Percentiles rank a stretch among this genome's conserved stretches.
Conservation (phyloP, 768 basidiomycete species). For the Kwoniella pini region DNA sequence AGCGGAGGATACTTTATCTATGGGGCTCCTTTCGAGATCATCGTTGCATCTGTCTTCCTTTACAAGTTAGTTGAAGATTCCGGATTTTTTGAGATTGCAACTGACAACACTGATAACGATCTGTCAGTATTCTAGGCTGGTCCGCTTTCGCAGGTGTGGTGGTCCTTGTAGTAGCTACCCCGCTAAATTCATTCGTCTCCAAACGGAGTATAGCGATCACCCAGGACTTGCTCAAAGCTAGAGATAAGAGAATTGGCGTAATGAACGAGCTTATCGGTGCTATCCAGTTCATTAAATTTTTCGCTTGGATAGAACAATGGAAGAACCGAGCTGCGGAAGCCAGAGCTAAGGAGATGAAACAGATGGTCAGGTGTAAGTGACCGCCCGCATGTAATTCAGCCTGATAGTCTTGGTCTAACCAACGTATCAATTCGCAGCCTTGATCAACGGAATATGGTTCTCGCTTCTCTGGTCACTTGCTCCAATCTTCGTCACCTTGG, state of each 20-base stretch:
- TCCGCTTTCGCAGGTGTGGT: constrained; percentile 73
- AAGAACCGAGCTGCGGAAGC: constrained; percentile 61
- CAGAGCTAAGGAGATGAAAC: constrained; percentile 66
- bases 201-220: constrained; percentile 61
- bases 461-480: constrained; percentile 70
- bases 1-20: constrained; percentile 34
- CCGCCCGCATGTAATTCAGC: too few relatives aligned
- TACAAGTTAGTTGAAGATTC: constrained; percentile 65
- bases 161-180: constrained; percentile 68
- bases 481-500: constrained; percentile 76
- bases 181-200: constrained; percentile 69
- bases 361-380: constrained; percentile 63
- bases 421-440: too few relatives aligned
- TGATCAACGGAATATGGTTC: constrained; percentile 68
- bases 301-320: constrained; percentile 78
- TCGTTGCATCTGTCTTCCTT: constrained; percentile 71
- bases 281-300: constrained; percentile 59
- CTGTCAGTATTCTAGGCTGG: constrained; percentile 63
- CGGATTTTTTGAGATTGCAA: neutral
- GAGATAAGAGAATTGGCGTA: constrained; percentile 76
- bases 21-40: constrained; percentile 70
- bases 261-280: constrained; percentile 70
- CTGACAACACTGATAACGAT: neutral
- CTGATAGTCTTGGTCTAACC: too few relatives aligned
- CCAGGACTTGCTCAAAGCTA: constrained; percentile 56